These are phyloP conservation scores for Cladosporium sp. DNA, from an alignment of 2,329 filamentous ascomycete species.

Conservation along the genomic window DNA sequence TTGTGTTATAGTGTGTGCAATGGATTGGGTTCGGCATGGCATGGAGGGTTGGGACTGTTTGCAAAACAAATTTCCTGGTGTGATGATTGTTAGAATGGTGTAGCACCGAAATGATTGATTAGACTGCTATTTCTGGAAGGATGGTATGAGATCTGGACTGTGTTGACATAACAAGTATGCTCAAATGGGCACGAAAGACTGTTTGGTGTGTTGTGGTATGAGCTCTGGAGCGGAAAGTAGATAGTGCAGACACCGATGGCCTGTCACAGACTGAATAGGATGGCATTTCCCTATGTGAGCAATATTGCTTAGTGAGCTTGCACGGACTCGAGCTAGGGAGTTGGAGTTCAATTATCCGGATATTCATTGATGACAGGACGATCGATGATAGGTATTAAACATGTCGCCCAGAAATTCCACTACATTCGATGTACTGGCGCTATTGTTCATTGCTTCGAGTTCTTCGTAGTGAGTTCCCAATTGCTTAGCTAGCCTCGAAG, in stretches of 20 bases:
- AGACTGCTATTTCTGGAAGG: background rate
- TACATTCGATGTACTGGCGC: background rate
- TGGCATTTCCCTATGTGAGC: background rate
- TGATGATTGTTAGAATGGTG: background rate
- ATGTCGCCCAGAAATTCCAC: background rate
- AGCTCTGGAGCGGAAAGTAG: background rate
- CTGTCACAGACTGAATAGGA: background rate
- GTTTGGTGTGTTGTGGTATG: background rate
- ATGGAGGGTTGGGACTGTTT: conserved; percentile 21
- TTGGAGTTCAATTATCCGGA: background rate
- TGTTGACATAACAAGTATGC: background rate
- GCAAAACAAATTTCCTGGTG: conserved; percentile 10
- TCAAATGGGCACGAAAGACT: background rate
- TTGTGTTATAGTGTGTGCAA: conserved; percentile 25
- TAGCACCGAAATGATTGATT: background rate
- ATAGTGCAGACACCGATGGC: background rate
- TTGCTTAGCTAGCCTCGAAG: background rate
- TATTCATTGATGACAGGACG: background rate
- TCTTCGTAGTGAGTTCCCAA: background rate
- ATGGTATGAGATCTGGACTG: background rate
- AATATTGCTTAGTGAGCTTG: background rate
- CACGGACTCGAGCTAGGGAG: background rate
- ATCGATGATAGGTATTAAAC: background rate
- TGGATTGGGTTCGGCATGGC: conserved; percentile 25
- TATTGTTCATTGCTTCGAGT: background rate